Conservation (phyloP, 257 asterid species). For the Solanum etuberosum region DNA sequence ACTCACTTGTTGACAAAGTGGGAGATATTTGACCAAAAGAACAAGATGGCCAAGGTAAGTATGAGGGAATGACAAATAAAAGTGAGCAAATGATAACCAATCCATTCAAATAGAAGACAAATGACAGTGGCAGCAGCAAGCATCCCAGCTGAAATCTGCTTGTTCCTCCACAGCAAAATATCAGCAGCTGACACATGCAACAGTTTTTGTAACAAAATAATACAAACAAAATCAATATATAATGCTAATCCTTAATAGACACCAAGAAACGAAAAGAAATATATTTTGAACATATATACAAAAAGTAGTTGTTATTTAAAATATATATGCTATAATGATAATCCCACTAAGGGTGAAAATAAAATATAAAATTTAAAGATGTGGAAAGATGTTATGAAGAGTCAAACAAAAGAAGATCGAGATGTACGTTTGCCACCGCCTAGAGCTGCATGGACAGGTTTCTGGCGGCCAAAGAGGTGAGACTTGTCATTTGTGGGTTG, state of each 20-base stretch:
- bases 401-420: neutral
- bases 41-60: slow-evolving; percentile 54
- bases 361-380: neutral
- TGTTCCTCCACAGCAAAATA: slow-evolving; percentile 88
- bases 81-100: slow-evolving; percentile 73
- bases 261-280: neutral
- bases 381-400: neutral
- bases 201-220: neutral
- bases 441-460: slow-evolving; percentile 63
- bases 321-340: neutral
- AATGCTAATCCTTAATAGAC: neutral
- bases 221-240: neutral
- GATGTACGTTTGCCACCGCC: slow-evolving; percentile 70
- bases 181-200: slow-evolving; percentile 60
- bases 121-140: slow-evolving; percentile 79
- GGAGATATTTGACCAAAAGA: slow-evolving; percentile 87
- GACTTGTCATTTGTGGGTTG: slow-evolving; percentile 4
- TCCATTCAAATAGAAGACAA: slow-evolving; percentile 91
- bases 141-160: slow-evolving; percentile 69
- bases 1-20: slow-evolving; percentile 64
- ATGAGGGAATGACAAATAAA: slow-evolving; percentile 80
- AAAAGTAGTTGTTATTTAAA: neutral
- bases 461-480: slow-evolving; percentile 69
- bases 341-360: neutral
- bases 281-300: neutral